Conservation (phyloP, 2,329 filamentous ascomycete genomes). For the Septoria linicola region DNA sequence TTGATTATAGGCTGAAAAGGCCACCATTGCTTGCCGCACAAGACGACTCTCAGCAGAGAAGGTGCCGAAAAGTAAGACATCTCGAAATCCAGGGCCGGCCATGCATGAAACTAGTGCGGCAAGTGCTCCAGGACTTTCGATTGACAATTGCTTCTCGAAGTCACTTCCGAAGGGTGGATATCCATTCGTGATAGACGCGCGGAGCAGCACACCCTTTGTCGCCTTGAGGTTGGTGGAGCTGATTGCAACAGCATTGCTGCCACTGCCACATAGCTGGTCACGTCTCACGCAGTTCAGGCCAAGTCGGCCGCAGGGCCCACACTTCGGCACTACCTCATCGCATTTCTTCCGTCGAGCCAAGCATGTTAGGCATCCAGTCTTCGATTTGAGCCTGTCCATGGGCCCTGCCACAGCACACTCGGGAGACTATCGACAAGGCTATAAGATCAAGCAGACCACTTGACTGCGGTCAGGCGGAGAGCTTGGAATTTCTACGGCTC, state of each 20-base stretch:
- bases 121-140: conserved; percentile 13
- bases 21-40: conserved; percentile 22
- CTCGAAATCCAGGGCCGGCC: conserved; percentile 14
- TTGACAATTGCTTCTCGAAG: conserved; percentile 13
- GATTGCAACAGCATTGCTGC: not conserved
- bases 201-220: conserved; percentile 1
- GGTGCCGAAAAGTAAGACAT: conserved; percentile 16
- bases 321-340: conserved; percentile 86
- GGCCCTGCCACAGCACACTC: not conserved
- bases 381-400: conserved; percentile 48
- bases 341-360: conserved; percentile 93
- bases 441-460: not conserved
- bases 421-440: not conserved
- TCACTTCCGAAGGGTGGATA: conserved; percentile 22
- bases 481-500: no score
- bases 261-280: not conserved
- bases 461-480: not conserved
- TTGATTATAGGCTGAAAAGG: conserved; percentile 19
- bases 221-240: conserved; percentile 17
- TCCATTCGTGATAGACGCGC: conserved; percentile 17
- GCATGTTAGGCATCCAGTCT: conserved; percentile 90
- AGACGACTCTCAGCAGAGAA: conserved; percentile 20
- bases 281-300: conserved; percentile 17
- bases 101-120: conserved; percentile 15
- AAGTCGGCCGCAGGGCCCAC: conserved; percentile 76